Conservation (phyloP, 352 stramenopile genomes). For the Globisporangium yorkense region DNA sequence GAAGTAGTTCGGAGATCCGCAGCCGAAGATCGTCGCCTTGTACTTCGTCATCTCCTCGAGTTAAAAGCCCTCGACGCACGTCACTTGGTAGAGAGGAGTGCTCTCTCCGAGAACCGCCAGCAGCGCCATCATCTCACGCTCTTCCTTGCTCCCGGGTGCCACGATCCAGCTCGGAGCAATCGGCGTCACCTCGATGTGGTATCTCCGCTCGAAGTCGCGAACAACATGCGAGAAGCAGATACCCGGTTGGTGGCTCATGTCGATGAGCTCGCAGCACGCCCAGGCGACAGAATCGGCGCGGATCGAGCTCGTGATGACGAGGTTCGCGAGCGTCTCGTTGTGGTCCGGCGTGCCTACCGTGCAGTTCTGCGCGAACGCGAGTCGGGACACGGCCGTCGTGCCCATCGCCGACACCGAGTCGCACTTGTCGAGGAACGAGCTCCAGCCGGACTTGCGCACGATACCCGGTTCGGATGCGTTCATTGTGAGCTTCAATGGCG, state of each 20-base stretch:
- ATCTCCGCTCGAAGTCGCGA: conserved; percentile 34
- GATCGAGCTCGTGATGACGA: conserved; percentile 37
- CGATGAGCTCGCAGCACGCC: conserved; percentile 41
- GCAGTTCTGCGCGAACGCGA: conserved; percentile 29
- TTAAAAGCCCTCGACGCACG: conserved; percentile 47
- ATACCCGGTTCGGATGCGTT: too few species aligned
- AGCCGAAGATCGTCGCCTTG: conserved; percentile 26
- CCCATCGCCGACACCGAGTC: conserved; percentile 18
- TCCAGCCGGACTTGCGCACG: conserved; percentile 19
- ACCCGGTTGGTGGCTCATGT: conserved; percentile 32
- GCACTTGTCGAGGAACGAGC: conserved; percentile 45
- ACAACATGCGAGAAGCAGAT: conserved; percentile 48
- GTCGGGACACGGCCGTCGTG: neutral
- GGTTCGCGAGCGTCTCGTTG: conserved; percentile 17
- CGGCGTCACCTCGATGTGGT: conserved; percentile 17
- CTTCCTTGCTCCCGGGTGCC: conserved; percentile 24
- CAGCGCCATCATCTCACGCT: conserved; percentile 33
- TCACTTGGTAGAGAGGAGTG: conserved; percentile 25
- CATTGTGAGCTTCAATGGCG: conserved; percentile 8
- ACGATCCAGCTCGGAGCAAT: conserved; percentile 8
- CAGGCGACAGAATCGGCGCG: conserved; percentile 50
- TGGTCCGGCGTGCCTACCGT: conserved; percentile 20
- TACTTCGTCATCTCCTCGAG: conserved; percentile 18
- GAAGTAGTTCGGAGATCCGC: conserved; percentile 26
- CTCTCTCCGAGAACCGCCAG: conserved; percentile 50